A percentile compares a stretch with the other conserved stretches of the same genome.
Conservation (phyloP, 2,329 filamentous ascomycete genomes). For the Capronia coronata region DNA sequence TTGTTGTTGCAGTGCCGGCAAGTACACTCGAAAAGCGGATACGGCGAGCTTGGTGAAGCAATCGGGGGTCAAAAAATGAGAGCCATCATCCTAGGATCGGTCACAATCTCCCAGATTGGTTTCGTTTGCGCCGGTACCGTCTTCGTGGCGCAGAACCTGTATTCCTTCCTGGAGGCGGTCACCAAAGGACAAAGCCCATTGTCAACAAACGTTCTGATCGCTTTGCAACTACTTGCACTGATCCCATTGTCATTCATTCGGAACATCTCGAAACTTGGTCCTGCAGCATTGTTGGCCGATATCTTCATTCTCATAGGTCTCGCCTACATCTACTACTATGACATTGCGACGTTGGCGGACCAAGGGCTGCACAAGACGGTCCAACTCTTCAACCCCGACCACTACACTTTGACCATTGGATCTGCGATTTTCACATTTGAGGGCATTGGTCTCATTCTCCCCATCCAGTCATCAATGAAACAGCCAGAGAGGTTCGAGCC, state of each 20-base stretch:
- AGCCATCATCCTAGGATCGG: slow-evolving; percentile 60
- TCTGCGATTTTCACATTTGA: slow-evolving; percentile 73
- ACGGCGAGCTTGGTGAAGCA: slow-evolving; percentile 64
- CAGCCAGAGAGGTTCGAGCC: slow-evolving; percentile 60
- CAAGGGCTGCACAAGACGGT: slow-evolving; percentile 56
- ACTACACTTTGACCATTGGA: slow-evolving; percentile 65
- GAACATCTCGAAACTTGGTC: slow-evolving; percentile 68
- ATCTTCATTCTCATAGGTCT: slow-evolving; percentile 65
- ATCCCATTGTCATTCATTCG: slow-evolving; percentile 64
- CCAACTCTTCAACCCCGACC: slow-evolving; percentile 61
- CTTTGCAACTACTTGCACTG: slow-evolving; percentile 57
- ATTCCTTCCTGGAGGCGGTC: slow-evolving; percentile 61
- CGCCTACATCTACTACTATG: slow-evolving; percentile 67
- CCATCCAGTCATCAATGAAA: slow-evolving; percentile 70
- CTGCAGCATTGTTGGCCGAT: slow-evolving; percentile 62
- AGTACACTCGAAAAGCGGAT: slow-evolving; percentile 57
- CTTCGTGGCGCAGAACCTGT: slow-evolving; percentile 68
- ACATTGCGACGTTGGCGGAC: slow-evolving; percentile 51
- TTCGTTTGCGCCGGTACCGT: slow-evolving; percentile 74
- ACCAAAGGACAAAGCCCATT: slow-evolving; percentile 44
- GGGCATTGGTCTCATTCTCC: slow-evolving; percentile 68
- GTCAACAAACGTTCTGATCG: slow-evolving; percentile 55
- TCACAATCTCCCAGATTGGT: slow-evolving; percentile 67
- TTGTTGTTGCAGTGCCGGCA: slow-evolving; percentile 62
- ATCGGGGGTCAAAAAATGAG: slow-evolving; percentile 60